Base-by-base conservation (phyloP, 345 rosid species). In the Kandelia obovata region DNA sequence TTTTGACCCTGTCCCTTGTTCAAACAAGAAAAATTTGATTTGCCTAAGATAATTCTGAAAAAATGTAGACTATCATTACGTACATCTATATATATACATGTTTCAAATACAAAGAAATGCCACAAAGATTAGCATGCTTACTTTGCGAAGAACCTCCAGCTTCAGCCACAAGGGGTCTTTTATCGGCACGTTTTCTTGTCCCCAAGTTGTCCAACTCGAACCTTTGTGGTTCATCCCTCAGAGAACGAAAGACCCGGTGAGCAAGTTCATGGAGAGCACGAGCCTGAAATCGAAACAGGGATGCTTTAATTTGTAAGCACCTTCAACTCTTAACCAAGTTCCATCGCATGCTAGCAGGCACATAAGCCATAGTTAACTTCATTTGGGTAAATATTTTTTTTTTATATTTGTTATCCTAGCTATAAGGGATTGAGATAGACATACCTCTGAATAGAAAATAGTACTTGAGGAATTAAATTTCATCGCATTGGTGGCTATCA, bases 401-500 rank as follows among this genome's bases (percentile, higher is more conserved):
- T 9, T 25, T 3, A 25, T 25, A 23, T 4, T 32, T 21, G 20
- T 57, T 20, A 52, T 7, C 8, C 7, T n/a, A 4, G 25, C 27
- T 32, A 27, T 13, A 11, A 62, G 15, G n/a, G 49, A 4, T 30
- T n/a, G 28, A 53, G n/a, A 28, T 1, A 25, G 19, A 49, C 52
- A 21, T 60, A 77, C 81, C 74, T 68, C 74, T 64, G 56, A 15
- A 34, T 64, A 61, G 37, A 49, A 73, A 19, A 77, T 64, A 16
- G 77, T 52, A 15, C 37, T 55, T 21, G 77, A n/a, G 7, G 73
- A 25, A 57, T 69, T 73, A 25, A 77, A 77, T 56, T 35, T 65
- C 77, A 77, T 64, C 10, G 81, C 77, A 53, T 73, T 77, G 71
- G 56, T 77, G 59, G 70, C 58, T 65, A 77, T 69, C 15, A 77